Percentiles rank a stretch among this genome's conserved stretches.
Conservation (phyloP, 2,329 filamentous ascomycete genomes). For the Sporothrix brunneoviolacea region DNA sequence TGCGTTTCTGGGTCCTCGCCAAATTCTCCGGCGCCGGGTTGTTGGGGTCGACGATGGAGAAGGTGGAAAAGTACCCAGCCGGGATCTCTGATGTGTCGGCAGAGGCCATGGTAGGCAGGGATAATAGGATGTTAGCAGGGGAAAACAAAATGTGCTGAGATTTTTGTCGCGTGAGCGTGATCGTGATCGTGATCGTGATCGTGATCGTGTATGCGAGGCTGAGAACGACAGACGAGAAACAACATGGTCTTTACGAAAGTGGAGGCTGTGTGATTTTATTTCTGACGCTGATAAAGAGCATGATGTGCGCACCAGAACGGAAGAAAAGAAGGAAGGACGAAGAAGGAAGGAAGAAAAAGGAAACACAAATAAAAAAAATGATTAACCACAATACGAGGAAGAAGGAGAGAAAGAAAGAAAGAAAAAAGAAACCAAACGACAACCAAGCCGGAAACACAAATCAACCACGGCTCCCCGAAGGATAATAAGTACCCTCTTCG, state of each 20-base stretch:
- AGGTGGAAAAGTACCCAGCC: constrained; percentile 24
- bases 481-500: too few species aligned
- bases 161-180: too few species aligned
- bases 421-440: background rate
- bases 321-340: background rate
- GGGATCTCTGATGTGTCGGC: constrained; percentile 14
- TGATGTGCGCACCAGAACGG: background rate
- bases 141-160: too few species aligned
- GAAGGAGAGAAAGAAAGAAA: background rate
- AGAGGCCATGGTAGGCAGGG: background rate
- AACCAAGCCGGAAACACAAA: background rate
- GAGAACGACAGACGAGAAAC: background rate
- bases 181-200: too few species aligned
- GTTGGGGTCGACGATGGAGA: constrained; percentile 23
- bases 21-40: constrained; percentile 16
- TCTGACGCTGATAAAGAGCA: too few species aligned
- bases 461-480: background rate
- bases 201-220: background rate
- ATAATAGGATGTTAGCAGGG: too few species aligned
- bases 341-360: background rate
- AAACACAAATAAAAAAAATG: background rate
- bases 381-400: background rate
- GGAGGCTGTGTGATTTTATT: background rate
- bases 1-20: constrained; percentile 22
- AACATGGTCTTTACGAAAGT: too few species aligned